Evolutionary conservation across 2,329 filamentous ascomycete genomes (phyloP), one percentile per base, ranked within the genome.

Genomic region (Colletotrichum falcatum): DNA sequence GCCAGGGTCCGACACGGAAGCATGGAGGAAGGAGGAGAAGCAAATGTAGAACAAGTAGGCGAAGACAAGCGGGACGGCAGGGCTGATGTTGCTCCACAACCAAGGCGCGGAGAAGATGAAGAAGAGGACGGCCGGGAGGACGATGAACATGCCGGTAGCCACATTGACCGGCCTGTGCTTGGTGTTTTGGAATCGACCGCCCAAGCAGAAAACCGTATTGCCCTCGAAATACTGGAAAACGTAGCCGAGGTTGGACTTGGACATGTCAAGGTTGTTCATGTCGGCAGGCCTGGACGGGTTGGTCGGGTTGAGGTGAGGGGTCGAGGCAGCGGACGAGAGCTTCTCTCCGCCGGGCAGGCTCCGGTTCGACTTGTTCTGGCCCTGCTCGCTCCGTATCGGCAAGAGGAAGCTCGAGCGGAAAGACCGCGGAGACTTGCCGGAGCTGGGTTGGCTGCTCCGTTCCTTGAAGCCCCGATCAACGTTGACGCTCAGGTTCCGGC

Each of bases 21-120:
- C 96, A 81, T 98, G 95, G 65, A 98, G 77, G 78, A 98, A 99
- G 3, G 96, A 98, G 30, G 95, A 97, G 58, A 98, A 85, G 81
- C 93, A 97, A 35, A 99, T 86, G 79, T 92, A 95, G 77, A 94
- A 94, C n/a, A 98, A 78, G 79, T 99, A 99, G 63, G 90, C 95
- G 82, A 97, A 98, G 53, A 94, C 81, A 75, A 98, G 89, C 62
- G 96, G 96, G 76, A 98, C 89, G 63, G 94, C 94, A 39, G 95
- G 95, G 46, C 94, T 97, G 73, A 97, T 87, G 76, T 97, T 87
- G 75, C 90, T 85, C 94, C 94, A 98, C 63, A 97, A 80, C 89
- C 92, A 97, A 28, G 93, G 89, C 14, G 92, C 94, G 72, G 93
- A 96, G 76, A 91, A 97, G 26, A 85, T 89, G 81, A 97, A 95